These are phyloP conservation scores for Skeletonema tropicum DNA, from an alignment of 108 stramenopile species.

Conservation along the genomic window DNA sequence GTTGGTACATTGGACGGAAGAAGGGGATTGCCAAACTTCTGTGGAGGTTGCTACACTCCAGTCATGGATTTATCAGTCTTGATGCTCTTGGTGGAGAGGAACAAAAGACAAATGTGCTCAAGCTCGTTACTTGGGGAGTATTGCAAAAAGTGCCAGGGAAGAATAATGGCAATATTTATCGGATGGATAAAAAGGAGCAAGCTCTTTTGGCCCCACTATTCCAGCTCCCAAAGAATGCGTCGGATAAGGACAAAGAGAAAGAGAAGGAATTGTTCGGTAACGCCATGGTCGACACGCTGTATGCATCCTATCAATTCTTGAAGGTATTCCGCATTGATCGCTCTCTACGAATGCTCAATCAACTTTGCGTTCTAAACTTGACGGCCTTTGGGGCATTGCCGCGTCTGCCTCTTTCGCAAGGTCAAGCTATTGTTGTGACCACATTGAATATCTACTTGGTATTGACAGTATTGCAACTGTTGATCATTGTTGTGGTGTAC, in stretches of 20 bases:
- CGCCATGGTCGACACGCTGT: background rate
- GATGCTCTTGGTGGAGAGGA: conserved; percentile 6
- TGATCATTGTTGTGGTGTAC: background rate
- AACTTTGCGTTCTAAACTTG: background rate
- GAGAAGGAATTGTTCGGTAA: background rate
- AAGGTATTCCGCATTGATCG: background rate
- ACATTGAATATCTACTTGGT: background rate
- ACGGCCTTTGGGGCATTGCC: background rate
- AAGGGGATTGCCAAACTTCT: background rate
- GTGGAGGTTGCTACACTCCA: background rate
- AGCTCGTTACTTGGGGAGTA: background rate
- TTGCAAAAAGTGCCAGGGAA: background rate
- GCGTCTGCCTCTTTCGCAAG: conserved; percentile 1
- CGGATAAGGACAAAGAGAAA: background rate
- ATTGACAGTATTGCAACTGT: background rate
- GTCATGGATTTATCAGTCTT: conserved; percentile 2
- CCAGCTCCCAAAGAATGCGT: background rate
- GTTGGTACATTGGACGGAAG: background rate
- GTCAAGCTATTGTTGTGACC: background rate
- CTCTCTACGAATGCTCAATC: conserved; percentile 6
- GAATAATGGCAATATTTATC: conserved; percentile 3
- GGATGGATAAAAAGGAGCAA: conserved; percentile 2
- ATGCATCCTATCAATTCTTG: background rate
- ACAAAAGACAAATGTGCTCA: background rate
- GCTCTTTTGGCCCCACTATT: background rate